Evolutionary conservation across 2,329 filamentous ascomycete genomes (phyloP).

Genomic region (Colletotrichum sidae): DNA sequence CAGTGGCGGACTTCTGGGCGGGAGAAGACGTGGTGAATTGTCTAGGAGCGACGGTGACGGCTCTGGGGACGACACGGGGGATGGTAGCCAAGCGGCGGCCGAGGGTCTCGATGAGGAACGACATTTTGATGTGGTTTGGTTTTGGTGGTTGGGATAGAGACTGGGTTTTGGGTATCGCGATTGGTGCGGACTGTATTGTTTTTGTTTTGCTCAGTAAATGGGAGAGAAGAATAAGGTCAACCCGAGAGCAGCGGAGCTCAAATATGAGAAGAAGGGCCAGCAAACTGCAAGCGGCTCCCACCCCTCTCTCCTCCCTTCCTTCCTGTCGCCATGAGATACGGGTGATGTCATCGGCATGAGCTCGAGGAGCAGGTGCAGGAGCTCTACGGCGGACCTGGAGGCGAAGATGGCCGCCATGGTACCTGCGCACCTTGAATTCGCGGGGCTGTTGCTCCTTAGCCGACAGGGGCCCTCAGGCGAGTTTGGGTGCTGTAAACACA

Average conservation of each 20-base stretch:
- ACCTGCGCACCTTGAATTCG: conserved; percentile 12
- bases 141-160: not conserved
- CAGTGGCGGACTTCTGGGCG: conserved; percentile 61
- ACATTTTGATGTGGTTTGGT: conserved; percentile 54
- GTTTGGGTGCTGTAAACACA: conserved; percentile 1
- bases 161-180: not conserved
- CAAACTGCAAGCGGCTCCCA: not conserved
- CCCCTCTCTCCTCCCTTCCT: not conserved
- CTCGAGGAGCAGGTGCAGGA: too few relatives aligned
- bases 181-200: not conserved
- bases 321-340: conserved; percentile 17
- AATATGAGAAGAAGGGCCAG: conserved; percentile 9
- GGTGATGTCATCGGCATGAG: conserved; percentile 30
- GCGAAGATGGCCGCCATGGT: not conserved
- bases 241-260: not conserved
- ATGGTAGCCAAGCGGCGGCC: conserved; percentile 53
- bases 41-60: conserved; percentile 55
- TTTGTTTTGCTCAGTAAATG: not conserved
- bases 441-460: conserved; percentile 3
- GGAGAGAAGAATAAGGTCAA: fast-evolving
- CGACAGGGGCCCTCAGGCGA: not conserved
- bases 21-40: conserved; percentile 62
- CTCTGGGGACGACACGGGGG: conserved; percentile 49
- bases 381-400: conserved; percentile 1
- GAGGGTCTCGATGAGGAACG: conserved; percentile 62